Base-by-base conservation (phyloP, 2,329 filamentous ascomycete genomes). In the Aspergillus melleus region DNA sequence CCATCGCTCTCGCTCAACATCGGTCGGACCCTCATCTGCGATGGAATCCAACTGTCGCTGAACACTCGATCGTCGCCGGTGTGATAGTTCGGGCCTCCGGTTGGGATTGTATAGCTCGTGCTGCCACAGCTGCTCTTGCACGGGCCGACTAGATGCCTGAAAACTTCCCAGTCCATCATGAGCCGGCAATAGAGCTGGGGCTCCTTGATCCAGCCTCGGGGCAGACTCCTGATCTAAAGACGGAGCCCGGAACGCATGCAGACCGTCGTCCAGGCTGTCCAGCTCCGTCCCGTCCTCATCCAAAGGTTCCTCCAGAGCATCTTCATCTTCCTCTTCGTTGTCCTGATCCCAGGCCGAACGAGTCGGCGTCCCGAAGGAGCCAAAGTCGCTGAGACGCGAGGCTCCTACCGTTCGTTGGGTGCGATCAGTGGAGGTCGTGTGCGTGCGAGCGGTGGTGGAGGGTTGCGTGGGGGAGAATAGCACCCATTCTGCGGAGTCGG, bases 81-180 rank as follows among this genome's bases (percentile, higher is more conserved):
- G 75, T 59, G 79, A 76, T n/a, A 77, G 70, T 52, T 77, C 74
- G 30, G 72, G 61, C 49, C 88, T 79, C 50, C 89, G 84, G 57
- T 86, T 84, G 0, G 91, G 90, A 66, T 96, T 96, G 75, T 89
- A 91, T 63, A 86, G 85, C 75, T 97, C 94, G 73, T 96, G 95
- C 61, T 91, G 89, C 82, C 92, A 97, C 51, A 97, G 78, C 64
- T 94, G 90, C 62, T 96, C 90, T 71, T 96, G 92, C 22, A 92
- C 83, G 71, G 62, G 80, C 71, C 72, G 84, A 77, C 65, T 86
- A 71, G 78, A 91, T 73, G 71, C 91, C 61, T 75, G 86, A 74
- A 99, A 99, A 6, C 89, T 91, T 4, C 95, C 95, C 50, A 98
- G 77, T 1, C 95, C 95, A 80, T 99, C 93, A 71, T 99, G 95